Evolutionary conservation across 2,329 filamentous ascomycete species (phyloP).

Genomic region (Arthrocladium fulminans): DNA sequence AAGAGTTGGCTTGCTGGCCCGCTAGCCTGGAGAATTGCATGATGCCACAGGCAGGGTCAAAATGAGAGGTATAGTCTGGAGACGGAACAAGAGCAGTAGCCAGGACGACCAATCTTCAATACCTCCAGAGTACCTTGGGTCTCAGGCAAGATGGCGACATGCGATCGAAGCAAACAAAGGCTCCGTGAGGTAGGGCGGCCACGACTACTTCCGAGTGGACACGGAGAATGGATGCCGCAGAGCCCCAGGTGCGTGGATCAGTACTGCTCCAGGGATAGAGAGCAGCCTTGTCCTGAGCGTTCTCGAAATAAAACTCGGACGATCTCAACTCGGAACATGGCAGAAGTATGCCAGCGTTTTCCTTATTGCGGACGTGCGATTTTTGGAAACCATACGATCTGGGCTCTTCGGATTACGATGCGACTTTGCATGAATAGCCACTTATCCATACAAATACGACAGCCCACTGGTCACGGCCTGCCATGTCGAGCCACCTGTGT

Average conservation of each 20-base stretch:
- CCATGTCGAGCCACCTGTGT: no score
- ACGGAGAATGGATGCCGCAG: no score
- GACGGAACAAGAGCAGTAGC: slow-evolving; percentile 3
- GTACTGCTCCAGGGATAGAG: slow-evolving; percentile 4
- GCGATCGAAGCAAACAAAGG: slow-evolving; percentile 6
- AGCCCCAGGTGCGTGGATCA: no score
- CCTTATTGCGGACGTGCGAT: background rate
- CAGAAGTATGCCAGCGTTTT: background rate
- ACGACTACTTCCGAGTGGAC: no score
- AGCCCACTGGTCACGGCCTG: no score
- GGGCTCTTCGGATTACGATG: no score
- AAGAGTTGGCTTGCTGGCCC: slow-evolving; percentile 10
- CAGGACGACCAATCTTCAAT: background rate
- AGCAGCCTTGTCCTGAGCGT: background rate
- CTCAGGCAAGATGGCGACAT: slow-evolving; percentile 11
- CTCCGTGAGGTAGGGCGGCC: no score
- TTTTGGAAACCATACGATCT: background rate
- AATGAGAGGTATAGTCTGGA: slow-evolving; percentile 12
- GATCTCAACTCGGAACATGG: no score
- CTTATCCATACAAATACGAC: no score
- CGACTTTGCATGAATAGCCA: no score
- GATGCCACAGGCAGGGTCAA: slow-evolving; percentile 19
- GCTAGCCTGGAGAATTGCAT: slow-evolving; percentile 20
- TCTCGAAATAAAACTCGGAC: background rate
- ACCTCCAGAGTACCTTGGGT: slow-evolving; percentile 25